phyloP scores from a whole-genome alignment of 108 stramenopile species.

The Nannochloropsis oceanica region DNA sequence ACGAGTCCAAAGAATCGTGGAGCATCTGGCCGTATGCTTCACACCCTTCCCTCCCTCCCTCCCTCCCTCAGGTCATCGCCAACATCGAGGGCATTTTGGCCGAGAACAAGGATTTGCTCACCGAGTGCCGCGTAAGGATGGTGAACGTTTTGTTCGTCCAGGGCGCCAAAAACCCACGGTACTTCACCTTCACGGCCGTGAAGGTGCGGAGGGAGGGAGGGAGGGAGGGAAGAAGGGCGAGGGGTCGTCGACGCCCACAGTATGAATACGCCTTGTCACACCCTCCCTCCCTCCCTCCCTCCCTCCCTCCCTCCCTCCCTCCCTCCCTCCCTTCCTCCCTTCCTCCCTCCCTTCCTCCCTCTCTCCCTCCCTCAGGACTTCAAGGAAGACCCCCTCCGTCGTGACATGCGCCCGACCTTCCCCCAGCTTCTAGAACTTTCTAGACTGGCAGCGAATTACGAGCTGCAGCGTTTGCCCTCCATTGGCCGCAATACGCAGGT shows the following conservation, averaged over 20 bases:
- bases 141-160: not conserved
- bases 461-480: conserved; percentile 63
- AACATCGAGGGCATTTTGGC: not conserved
- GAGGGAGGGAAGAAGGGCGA: not conserved
- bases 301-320: conserved; percentile 45
- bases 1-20: conserved; percentile 4
- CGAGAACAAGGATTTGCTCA: not conserved
- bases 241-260: conserved; percentile 43
- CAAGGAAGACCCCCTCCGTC: conserved; percentile 69
- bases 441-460: conserved; percentile 60
- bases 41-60: not conserved
- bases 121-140: not conserved
- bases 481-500: conserved; percentile 77
- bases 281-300: conserved; percentile 65
- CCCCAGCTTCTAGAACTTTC: conserved; percentile 77
- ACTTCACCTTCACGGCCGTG: not conserved
- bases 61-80: not conserved
- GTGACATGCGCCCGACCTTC: conserved; percentile 92
- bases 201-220: no score
- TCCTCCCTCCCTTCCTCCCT: not conserved
- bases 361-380: conserved; percentile 37
- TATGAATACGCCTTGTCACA: conserved; percentile 45
- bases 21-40: conserved; percentile 32
- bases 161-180: not conserved
- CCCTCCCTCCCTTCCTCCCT: not conserved